These are phyloP conservation scores for Hypomontagnella monticulosa DNA, from an alignment of 495 filamentous ascomycete species.

Conservation along the genomic window DNA sequence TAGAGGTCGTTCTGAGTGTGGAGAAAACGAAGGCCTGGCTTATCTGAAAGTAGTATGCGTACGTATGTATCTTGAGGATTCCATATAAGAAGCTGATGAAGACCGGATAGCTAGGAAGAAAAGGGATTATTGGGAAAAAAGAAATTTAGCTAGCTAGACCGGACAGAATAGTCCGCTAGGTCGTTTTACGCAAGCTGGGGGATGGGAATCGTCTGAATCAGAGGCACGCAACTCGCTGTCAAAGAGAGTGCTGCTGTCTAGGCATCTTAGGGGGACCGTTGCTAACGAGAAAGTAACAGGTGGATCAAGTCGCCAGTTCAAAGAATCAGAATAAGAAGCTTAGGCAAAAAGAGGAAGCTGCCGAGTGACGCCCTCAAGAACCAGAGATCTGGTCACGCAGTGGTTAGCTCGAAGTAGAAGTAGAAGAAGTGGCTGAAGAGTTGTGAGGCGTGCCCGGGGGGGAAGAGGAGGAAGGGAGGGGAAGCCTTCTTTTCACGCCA, in stretches of 20 bases:
- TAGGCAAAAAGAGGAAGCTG: constrained; percentile 13
- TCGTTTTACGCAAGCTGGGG: constrained; percentile 28
- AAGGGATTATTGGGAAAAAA: constrained; percentile 14
- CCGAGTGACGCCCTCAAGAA: constrained; percentile 20
- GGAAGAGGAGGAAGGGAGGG: constrained; percentile 40
- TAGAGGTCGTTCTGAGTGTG: constrained; percentile 47
- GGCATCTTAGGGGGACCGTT: constrained; percentile 27
- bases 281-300: constrained; percentile 12
- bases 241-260: constrained; percentile 31
- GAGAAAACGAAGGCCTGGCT: constrained; percentile 45
- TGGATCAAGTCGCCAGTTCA: constrained; percentile 19
- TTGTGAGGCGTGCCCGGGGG: constrained; percentile 43
- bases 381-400: constrained; percentile 20
- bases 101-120: constrained; percentile 26
- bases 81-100: constrained; percentile 34
- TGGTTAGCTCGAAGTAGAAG: constrained; percentile 35
- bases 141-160: constrained; percentile 21
- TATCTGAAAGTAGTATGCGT: constrained; percentile 47
- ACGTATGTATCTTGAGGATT: constrained; percentile 34
- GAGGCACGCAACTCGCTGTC: constrained; percentile 37
- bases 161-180: constrained; percentile 15
- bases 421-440: constrained; percentile 44
- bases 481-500: constrained; percentile 45
- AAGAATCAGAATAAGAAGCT: constrained; percentile 30
- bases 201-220: constrained; percentile 22